Evolutionary conservation across 2,329 filamentous ascomycete species (phyloP).

Genomic region (Coniochaeta sp.): DNA sequence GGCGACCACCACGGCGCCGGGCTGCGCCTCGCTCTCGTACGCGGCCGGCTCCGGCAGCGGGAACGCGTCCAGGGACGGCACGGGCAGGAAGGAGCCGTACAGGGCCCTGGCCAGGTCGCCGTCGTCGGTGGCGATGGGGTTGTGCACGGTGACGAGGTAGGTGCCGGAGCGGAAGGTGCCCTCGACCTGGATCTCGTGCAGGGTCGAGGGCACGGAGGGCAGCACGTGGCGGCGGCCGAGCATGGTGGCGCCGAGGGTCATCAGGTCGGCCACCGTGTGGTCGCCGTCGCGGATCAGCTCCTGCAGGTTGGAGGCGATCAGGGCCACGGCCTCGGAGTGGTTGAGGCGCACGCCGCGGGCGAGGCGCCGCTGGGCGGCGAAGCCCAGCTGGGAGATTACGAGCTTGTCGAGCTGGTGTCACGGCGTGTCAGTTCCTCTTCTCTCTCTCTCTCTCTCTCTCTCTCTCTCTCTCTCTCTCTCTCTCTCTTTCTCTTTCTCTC

Average conservation of each 20-base stretch:
- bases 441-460: too few species aligned
- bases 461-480: too few species aligned
- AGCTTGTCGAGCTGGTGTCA: slow-evolving; percentile 98
- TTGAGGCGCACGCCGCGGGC: slow-evolving; percentile 85
- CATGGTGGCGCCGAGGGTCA: slow-evolving; percentile 85
- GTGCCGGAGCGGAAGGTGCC: slow-evolving; percentile 88
- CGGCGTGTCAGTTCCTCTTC: too few species aligned
- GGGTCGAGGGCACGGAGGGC: slow-evolving; percentile 70
- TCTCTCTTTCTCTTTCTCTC: too few species aligned
- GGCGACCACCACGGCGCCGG: slow-evolving; percentile 70
- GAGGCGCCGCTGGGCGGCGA: slow-evolving; percentile 79
- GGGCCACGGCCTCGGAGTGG: slow-evolving; percentile 76
- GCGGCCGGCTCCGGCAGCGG: slow-evolving; percentile 54
- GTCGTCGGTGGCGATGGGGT: slow-evolving; percentile 79
- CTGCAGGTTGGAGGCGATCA: slow-evolving; percentile 84
- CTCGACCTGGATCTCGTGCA: slow-evolving; percentile 85
- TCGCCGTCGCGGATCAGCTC: slow-evolving; percentile 96
- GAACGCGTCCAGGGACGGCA: slow-evolving; percentile 65
- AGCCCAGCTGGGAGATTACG: slow-evolving; percentile 79
- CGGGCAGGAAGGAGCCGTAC: slow-evolving; percentile 84
- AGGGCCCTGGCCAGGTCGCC: slow-evolving; percentile 80
- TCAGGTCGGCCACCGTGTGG: slow-evolving; percentile 86
- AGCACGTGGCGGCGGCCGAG: slow-evolving; percentile 88
- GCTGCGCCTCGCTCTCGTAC: slow-evolving; percentile 61
- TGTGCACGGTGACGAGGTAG: slow-evolving; percentile 89